Percentiles rank a stretch among this genome's conserved stretches.
phyloP scores from a whole-genome alignment of 768 basidiomycete genomes.

The Leccinellum luteum region DNA sequence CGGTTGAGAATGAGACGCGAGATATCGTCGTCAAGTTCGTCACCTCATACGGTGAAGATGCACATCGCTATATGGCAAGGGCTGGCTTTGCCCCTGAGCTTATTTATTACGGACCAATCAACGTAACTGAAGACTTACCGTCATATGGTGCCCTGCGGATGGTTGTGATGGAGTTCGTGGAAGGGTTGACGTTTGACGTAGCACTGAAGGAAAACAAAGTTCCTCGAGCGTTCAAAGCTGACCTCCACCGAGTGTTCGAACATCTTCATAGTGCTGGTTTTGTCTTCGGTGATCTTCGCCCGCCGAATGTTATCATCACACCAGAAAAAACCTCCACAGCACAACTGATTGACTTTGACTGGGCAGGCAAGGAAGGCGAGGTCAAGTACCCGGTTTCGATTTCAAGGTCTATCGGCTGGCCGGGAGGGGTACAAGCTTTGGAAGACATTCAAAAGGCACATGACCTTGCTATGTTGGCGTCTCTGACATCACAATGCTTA shows the following conservation, averaged over 20 bases:
- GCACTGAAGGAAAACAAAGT: background rate
- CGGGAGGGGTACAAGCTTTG: background rate
- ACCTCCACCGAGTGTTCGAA: conserved; percentile 19
- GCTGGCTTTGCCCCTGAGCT: conserved; percentile 29
- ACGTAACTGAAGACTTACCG: conserved; percentile 1
- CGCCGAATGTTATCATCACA: conserved; percentile 33
- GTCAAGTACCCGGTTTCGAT: background rate
- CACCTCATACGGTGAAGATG: conserved; percentile 30
- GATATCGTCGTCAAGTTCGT: conserved; percentile 40
- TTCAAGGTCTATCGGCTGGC: background rate
- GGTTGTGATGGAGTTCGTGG: conserved; percentile 41
- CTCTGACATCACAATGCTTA: background rate
- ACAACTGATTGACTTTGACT: conserved; percentile 9
- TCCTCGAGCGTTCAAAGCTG: conserved; percentile 13
- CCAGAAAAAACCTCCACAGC: background rate
- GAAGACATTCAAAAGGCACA: conserved; percentile 2
- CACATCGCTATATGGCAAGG: conserved; percentile 32
- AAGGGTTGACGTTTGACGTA: conserved; percentile 7
- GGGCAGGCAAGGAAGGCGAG: conserved; percentile 1
- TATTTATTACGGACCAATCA: conserved; percentile 28
- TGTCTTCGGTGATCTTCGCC: conserved; percentile 39
- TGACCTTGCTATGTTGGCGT: conserved; percentile 20
- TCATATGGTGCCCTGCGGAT: conserved; percentile 25
- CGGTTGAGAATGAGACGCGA: background rate
- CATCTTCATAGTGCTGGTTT: conserved; percentile 30